Evolutionary conservation across 2,329 filamentous ascomycete genomes (phyloP).

Genomic region (Colletotrichum higginsianum): DNA sequence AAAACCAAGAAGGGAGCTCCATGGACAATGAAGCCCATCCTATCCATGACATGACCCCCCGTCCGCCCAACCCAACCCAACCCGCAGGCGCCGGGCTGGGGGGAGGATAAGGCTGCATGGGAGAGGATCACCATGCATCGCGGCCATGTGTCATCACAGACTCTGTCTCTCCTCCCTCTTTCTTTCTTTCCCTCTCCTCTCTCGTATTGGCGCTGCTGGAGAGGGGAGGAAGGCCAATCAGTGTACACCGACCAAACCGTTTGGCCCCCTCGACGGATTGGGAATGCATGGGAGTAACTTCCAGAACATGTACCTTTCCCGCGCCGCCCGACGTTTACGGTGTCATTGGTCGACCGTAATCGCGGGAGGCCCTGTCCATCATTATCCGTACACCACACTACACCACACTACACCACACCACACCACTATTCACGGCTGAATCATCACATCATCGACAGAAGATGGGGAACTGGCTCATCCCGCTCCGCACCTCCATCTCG

Average conservation of each 20-base stretch:
- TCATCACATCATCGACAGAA: neutral
- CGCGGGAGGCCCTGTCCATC: neutral
- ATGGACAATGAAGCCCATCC: too few species aligned
- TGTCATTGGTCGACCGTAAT: neutral
- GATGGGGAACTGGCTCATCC: conserved; percentile 17
- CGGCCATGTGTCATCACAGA: conserved; percentile 39
- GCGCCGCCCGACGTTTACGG: neutral
- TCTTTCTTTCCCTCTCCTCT: neutral
- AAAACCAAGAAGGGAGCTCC: too few species aligned
- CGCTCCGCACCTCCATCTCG: conserved; percentile 31
- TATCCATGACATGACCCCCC: neutral
- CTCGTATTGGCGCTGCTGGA: neutral
- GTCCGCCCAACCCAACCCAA: conserved; percentile 1
- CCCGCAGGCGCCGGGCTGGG: conserved; percentile 15
- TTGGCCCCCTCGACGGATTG: neutral
- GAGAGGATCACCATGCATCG: conserved; percentile 35
- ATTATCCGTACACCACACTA: neutral
- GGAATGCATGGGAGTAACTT: conserved; percentile 13
- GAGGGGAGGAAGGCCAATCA: conserved; percentile 3
- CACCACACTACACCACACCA: too few species aligned
- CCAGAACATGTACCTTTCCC: conserved; percentile 25
- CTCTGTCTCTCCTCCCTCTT: too few species aligned
- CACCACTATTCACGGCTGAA: neutral
- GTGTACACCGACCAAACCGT: neutral
- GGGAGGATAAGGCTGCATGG: conserved; percentile 39